These are phyloP conservation scores for Dacryopinax spathularia DNA, from an alignment of 768 basidiomycete species.

Conservation along the genomic window DNA sequence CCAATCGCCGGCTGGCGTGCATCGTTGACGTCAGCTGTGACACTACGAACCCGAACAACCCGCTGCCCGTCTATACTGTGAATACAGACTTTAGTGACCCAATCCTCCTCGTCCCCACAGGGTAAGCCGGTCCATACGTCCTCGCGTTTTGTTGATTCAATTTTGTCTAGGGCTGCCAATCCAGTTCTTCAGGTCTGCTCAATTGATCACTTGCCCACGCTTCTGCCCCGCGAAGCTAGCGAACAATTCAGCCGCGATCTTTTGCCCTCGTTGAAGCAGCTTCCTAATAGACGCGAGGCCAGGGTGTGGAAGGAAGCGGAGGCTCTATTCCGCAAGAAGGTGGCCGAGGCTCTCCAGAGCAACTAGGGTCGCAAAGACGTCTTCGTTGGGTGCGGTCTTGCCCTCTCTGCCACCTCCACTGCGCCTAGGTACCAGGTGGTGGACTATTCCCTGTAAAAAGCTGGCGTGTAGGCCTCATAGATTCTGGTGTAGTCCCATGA, in stretches of 20 bases:
- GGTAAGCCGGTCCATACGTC: constrained; percentile 34
- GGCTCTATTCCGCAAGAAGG: constrained; percentile 58
- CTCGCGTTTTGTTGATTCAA: neutral
- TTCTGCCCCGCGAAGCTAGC: constrained; percentile 89
- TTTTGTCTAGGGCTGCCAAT: constrained; percentile 36
- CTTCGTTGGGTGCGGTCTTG: no score
- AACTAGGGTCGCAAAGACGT: no score
- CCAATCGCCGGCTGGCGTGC: constrained; percentile 50
- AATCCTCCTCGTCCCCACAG: constrained; percentile 72
- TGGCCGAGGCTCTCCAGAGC: constrained; percentile 33
- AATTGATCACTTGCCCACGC: constrained; percentile 91
- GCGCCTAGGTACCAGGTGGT: no score
- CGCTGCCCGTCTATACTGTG: constrained; percentile 84
- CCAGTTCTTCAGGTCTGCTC: constrained; percentile 75
- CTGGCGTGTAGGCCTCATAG: no score
- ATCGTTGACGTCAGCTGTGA: constrained; percentile 98
- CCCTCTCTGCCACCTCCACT: no score
- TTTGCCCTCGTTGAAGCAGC: constrained; percentile 64
- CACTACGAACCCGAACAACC: constrained; percentile 96
- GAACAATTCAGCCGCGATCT: constrained; percentile 89
- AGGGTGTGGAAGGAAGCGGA: constrained; percentile 85
- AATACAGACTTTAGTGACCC: constrained; percentile 91
- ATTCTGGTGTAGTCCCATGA: no score
- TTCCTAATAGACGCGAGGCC: constrained; percentile 50
- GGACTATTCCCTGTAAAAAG: no score